These are phyloP conservation scores for Phylloporus scabripes DNA, from an alignment of 768 basidiomycete species.

Conservation along the genomic window DNA sequence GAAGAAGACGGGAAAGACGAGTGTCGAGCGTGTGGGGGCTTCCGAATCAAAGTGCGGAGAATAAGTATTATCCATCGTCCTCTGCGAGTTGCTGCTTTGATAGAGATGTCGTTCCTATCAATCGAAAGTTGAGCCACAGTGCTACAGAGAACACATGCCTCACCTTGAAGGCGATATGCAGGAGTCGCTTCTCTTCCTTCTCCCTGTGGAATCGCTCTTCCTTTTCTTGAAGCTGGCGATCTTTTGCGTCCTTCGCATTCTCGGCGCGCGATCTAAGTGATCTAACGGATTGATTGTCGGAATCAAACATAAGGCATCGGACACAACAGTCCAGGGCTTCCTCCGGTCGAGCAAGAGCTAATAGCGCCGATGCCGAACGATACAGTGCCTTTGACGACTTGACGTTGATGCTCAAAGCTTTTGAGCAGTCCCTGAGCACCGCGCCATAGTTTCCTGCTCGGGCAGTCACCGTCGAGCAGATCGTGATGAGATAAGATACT, in stretches of 20 bases:
- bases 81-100: slow-evolving; percentile 45
- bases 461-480: background rate
- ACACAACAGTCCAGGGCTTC: slow-evolving; percentile 83
- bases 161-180: slow-evolving; percentile 65
- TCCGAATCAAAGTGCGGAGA: slow-evolving; percentile 62
- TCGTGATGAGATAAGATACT: background rate
- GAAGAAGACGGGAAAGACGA: slow-evolving; percentile 86
- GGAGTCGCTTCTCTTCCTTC: slow-evolving; percentile 44
- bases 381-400: slow-evolving; percentile 80
- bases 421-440: slow-evolving; percentile 81
- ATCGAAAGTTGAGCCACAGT: slow-evolving; percentile 3
- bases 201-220: slow-evolving; percentile 46
- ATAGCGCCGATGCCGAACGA: slow-evolving; percentile 73
- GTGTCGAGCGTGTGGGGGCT: slow-evolving; percentile 50
- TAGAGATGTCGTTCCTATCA: slow-evolving; percentile 71
- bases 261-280: slow-evolving; percentile 43
- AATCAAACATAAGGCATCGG: slow-evolving; percentile 58
- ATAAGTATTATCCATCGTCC: slow-evolving; percentile 49
- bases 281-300: slow-evolving; percentile 50
- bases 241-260: slow-evolving; percentile 44
- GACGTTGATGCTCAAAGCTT: slow-evolving; percentile 56
- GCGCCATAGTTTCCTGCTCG: slow-evolving; percentile 78
- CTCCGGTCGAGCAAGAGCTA: slow-evolving; percentile 65
- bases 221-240: slow-evolving; percentile 46
- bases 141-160: slow-evolving; percentile 17